Conservation (phyloP, 1,139 yeast species). For the Saccharomycopsis hybrid region DNA sequence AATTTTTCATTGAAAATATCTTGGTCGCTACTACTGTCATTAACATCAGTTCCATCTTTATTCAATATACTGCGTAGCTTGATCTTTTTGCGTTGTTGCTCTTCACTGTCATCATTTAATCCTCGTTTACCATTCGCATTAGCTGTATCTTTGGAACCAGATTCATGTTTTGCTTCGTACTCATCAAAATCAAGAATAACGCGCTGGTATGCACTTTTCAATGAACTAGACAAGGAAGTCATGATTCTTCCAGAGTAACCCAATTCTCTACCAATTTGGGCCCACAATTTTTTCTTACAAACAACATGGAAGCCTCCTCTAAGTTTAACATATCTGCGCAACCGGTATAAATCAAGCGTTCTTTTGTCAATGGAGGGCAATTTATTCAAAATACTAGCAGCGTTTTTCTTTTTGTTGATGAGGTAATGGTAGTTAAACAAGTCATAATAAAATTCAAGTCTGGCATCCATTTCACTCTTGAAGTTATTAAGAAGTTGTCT, state of each 20-base stretch:
- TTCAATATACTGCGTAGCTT: no score
- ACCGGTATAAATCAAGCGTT: conserved; percentile 46
- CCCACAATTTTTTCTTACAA: conserved; percentile 53
- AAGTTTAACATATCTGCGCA: conserved; percentile 45
- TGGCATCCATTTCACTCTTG: conserved; percentile 28
- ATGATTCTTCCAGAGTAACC: conserved; percentile 67
- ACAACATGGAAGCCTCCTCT: conserved; percentile 55
- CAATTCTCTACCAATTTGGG: conserved; percentile 64
- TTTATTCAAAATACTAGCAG: conserved; percentile 25
- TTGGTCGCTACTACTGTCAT: neutral
- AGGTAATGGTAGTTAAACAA: conserved; percentile 30
- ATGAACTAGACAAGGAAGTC: conserved; percentile 65
- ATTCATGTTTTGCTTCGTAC: conserved; percentile 18
- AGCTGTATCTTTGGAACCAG: neutral
- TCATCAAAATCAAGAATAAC: conserved; percentile 29
- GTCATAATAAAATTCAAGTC: conserved; percentile 31
- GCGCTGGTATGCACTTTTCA: conserved; percentile 50
- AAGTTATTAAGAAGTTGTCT: conserved; percentile 42
- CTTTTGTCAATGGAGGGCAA: conserved; percentile 54
- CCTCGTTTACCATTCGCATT: conserved; percentile 20
- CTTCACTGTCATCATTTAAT: conserved; percentile 3
- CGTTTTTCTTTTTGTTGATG: conserved; percentile 22
- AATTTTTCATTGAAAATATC: no score
- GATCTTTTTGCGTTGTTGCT: no score
- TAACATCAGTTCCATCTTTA: neutral